phyloP scores from a whole-genome alignment of 2,329 filamentous ascomycete genomes.

The Penicillium capsulatum region DNA sequence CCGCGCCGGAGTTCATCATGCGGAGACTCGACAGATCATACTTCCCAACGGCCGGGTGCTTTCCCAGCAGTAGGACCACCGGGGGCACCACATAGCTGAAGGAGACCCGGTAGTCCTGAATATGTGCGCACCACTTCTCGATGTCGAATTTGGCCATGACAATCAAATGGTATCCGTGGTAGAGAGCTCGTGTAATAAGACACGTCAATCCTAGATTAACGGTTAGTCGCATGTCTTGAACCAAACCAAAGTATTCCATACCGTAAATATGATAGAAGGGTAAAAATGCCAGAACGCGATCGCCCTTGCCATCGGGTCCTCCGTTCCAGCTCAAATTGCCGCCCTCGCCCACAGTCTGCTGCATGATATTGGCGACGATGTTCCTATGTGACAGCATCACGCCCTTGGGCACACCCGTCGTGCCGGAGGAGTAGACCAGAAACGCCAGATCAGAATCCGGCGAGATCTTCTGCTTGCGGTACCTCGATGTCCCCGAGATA shows the following conservation, averaged over 20 bases:
- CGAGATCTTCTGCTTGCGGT: conserved; percentile 59
- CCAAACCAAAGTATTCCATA: no score
- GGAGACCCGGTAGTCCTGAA: conserved; percentile 71
- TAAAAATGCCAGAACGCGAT: conserved; percentile 71
- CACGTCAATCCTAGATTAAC: conserved; percentile 58
- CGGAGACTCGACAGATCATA: conserved; percentile 76
- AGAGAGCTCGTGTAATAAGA: conserved; percentile 65
- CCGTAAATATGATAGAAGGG: conserved; percentile 92
- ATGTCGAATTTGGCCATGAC: conserved; percentile 80
- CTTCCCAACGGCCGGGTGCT: conserved; percentile 70
- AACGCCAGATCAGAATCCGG: conserved; percentile 73
- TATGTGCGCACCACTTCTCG: conserved; percentile 68
- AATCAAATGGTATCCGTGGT: conserved; percentile 61
- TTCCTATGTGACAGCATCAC: conserved; percentile 83
- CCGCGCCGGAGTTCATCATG: conserved; percentile 83
- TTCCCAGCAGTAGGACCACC: conserved; percentile 73
- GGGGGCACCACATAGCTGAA: conserved; percentile 82
- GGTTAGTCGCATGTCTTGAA: no score
- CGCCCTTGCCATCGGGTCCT: conserved; percentile 58
- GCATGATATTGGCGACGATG: conserved; percentile 68
- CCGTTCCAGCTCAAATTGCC: conserved; percentile 56
- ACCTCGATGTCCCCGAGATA: conserved; percentile 55
- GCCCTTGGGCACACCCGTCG: conserved; percentile 86
- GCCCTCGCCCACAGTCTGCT: conserved; percentile 53
- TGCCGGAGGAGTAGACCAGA: conserved; percentile 83